Evolutionary conservation across 1,139 yeast genomes (phyloP).

Genomic region (Taphrina flavorubra): DNA sequence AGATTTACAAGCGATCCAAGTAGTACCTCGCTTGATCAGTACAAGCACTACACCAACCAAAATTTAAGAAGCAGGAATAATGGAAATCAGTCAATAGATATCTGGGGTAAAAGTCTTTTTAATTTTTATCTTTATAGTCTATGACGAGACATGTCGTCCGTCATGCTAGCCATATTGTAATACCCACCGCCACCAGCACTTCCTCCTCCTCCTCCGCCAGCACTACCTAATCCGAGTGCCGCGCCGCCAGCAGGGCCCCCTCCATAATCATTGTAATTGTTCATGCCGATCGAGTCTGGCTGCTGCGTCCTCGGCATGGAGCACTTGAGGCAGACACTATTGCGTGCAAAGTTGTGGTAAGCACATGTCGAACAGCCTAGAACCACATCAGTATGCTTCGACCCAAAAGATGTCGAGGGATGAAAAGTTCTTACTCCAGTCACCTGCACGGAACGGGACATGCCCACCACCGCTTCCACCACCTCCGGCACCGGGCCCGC

Average conservation of each 20-base stretch:
- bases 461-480: slow-evolving; percentile 55
- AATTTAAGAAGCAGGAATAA: too few relatives aligned
- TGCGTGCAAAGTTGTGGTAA: slow-evolving; percentile 93
- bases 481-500: slow-evolving; percentile 45
- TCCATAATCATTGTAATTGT: slow-evolving; percentile 3
- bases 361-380: slow-evolving; percentile 65
- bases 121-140: neutral
- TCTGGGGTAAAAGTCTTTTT: neutral
- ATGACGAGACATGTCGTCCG: slow-evolving; percentile 23
- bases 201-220: neutral
- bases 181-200: neutral
- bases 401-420: too few relatives aligned
- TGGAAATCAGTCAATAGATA: neutral
- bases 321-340: slow-evolving; percentile 49
- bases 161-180: slow-evolving; percentile 16
- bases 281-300: slow-evolving; percentile 2
- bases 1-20: slow-evolving; percentile 92
- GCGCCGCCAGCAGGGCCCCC: neutral
- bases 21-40: slow-evolving; percentile 50
- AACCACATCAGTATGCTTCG: too few relatives aligned
- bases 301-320: slow-evolving; percentile 20
- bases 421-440: slow-evolving; percentile 65
- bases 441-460: slow-evolving; percentile 89
- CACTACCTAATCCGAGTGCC: neutral
- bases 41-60: too few relatives aligned